A percentile compares a stretch with the other conserved stretches of the same genome.
These are phyloP conservation scores for Aurinia saxatilis DNA, from an alignment of 345 rosid genomes.

Conservation along the genomic window DNA sequence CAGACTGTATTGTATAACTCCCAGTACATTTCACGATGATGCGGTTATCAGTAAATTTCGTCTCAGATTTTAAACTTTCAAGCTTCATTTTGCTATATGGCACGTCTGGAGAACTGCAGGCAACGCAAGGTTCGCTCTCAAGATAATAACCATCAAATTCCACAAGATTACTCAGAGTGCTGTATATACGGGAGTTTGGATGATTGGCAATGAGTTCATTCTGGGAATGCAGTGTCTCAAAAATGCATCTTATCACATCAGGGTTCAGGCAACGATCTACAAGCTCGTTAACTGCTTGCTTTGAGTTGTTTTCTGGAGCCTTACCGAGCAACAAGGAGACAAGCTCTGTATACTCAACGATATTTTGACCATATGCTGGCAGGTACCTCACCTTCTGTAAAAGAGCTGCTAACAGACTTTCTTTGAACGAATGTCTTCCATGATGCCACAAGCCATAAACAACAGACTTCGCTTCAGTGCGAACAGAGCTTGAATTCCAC, in stretches of 20 bases:
- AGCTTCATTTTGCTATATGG: slow-evolving; percentile 97
- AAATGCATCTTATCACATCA: slow-evolving; percentile 69
- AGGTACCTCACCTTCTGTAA: slow-evolving; percentile 61
- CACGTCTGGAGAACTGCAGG: slow-evolving; percentile 99
- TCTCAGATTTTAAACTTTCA: slow-evolving; percentile 95
- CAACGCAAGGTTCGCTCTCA: slow-evolving; percentile 98
- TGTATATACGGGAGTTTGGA: slow-evolving; percentile 96
- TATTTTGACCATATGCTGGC: slow-evolving; percentile 94
- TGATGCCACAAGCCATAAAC: slow-evolving; percentile 96
- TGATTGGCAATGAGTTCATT: slow-evolving; percentile 98
- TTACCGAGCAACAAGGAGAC: slow-evolving; percentile 73
- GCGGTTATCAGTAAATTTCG: slow-evolving; percentile 94
- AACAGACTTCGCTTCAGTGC: slow-evolving; percentile 84
- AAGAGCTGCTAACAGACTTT: slow-evolving; percentile 55
- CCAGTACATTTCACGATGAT: slow-evolving; percentile 98
- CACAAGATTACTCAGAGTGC: slow-evolving; percentile 82
- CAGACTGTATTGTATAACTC: slow-evolving; percentile 94
- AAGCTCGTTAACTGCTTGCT: slow-evolving; percentile 60
- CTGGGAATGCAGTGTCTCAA: slow-evolving; percentile 87
- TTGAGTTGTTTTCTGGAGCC: slow-evolving; percentile 65
- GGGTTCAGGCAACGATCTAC: slow-evolving; percentile 73
- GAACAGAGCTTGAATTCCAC: slow-evolving; percentile 95
- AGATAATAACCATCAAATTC: slow-evolving; percentile 99
- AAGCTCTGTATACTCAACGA: slow-evolving; percentile 90
- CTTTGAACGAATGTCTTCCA: slow-evolving; percentile 75